Base-by-base conservation (phyloP, 2,329 filamentous ascomycete species). In the Colletotrichum lupini region DNA sequence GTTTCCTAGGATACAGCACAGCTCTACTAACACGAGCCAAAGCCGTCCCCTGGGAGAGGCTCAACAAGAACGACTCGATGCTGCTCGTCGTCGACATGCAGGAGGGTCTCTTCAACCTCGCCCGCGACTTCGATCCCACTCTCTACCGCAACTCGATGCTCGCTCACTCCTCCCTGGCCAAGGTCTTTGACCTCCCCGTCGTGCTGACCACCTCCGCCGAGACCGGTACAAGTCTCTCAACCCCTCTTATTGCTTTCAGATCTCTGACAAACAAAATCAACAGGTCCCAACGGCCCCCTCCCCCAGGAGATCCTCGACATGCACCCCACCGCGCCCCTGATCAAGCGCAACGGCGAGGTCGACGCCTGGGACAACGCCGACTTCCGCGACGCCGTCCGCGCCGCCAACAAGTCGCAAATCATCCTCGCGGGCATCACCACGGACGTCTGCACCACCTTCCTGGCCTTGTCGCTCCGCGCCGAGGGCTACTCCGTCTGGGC, bases 341-440 rank as follows among this genome's bases (percentile, higher is more conserved):
- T 95, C 78, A 85, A 87, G 76, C 90, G 93, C 46, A 87, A 92
- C 74, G 93, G 93, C 52, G 91, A 95, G 79, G 92, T 95, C 77
- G 89, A 94, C 78, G 93, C 93, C 3, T 94, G 92, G 93, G 93
- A 95, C 79, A 94, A 94, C 77, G 76, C 86, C 3, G 89, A 93
- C 0, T 94, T 95, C 84, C 87, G 88, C 46, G 85, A 85, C 1
- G 92, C 93, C 2, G 86, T 95, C 74, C 83, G 87, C 75, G 92
- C 91, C 1, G 89, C 92, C 4, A 89, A 89, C 71, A 91, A 90
- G 80, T 90, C 87, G 35, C 93, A 95, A 80, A 84, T 95, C 77
- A 93, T 95, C 78, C 81, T 95, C 19, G 92, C 86, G 3, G 92
- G 93, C 8, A 94, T 95, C 77, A 88, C 90, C 2, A 95, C 93